Evolutionary conservation across 306 rosid species (phyloP), one percentile per base, ranked within the genome.

Genomic region (Vigna nakashimae): DNA sequence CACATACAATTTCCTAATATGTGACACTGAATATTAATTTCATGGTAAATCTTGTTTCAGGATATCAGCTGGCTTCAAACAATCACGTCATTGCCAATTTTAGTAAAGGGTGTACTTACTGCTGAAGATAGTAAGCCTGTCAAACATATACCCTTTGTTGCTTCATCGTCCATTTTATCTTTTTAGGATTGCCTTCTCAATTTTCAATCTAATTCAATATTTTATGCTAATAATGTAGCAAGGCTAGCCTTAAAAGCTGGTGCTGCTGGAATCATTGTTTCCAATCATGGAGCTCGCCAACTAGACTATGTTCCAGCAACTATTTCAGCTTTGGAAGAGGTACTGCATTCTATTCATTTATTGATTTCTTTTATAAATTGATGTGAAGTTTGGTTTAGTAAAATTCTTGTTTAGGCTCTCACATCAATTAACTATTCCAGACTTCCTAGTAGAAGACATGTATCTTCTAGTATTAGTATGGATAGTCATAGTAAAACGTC

Each of bases 261-360:
- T 74, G 99, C 85, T 71, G 90, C 96, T 52, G 99, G 99, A 68
- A 78, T 96, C 51, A 87, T 96, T 52, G 97, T 96, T 73, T 96
- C 98, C 62, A 96, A 96, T 83, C 99, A 96, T 2, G 97, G 99
- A 71, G 99, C 98, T 84, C 99, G 99, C 72, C 99, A 96, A 81
- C 98, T 96, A 62, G 96, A 96, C 80, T 96, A 91, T 84, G 96
- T 90, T n/a, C 99, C 96, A 59, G 91, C 99, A 48, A 92, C 98
- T 38, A 96, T 96, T 22, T 20, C 59, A 81, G 98, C 93, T 72
- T 73, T 96, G 74, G 99, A 96, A 88, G 98, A 92, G 98, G 98
- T 92, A 79, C 46, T 34, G 6, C 12, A 20, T 78, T 51, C 43
- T 71, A 46, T 56, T 48, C 34, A 38, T 46, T 57, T 65, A 50